Conservation (phyloP, 1,284 basidiomycete genomes). For the Anthracocystis setariae region DNA sequence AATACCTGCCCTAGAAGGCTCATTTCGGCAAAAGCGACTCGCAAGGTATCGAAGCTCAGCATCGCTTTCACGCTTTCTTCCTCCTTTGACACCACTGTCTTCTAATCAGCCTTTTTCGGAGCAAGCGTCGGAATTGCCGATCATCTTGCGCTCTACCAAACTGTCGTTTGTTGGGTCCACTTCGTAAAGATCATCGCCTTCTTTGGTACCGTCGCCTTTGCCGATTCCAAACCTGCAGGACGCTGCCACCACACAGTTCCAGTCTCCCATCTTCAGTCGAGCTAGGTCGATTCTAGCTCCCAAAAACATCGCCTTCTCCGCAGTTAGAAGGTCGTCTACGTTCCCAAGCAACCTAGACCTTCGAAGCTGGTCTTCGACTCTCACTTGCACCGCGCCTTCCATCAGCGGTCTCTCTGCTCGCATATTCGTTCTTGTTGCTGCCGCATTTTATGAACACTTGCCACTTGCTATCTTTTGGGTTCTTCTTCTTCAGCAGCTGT, state of each 20-base stretch:
- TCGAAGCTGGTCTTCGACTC: slow-evolving; percentile 38
- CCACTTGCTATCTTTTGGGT: neutral
- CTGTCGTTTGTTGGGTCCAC: too few relatives aligned
- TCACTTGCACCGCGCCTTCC: neutral
- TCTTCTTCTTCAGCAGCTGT: neutral
- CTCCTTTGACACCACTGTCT: neutral
- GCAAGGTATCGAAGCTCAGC: too few relatives aligned
- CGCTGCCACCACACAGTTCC: too few relatives aligned
- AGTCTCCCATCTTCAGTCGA: neutral
- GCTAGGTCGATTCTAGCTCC: neutral
- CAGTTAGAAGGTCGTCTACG: neutral
- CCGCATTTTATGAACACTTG: slow-evolving; percentile 3
- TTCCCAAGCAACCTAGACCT: neutral
- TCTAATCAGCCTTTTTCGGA: too few relatives aligned
- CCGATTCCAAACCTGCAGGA: too few relatives aligned
- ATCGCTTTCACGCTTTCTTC: too few relatives aligned
- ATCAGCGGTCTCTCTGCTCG: neutral
- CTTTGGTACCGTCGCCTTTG: too few relatives aligned
- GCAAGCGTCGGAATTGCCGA: too few relatives aligned
- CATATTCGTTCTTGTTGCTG: slow-evolving; percentile 3
- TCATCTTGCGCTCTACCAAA: too few relatives aligned
- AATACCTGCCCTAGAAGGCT: neutral
- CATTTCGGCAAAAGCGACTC: slow-evolving; percentile 2
- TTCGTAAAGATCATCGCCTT: too few relatives aligned
- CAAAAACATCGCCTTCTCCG: neutral